Evolutionary conservation across 23 red algal genomes (phyloP).

Genomic region (Cyanidiococcus yangmingshanensis): DNA sequence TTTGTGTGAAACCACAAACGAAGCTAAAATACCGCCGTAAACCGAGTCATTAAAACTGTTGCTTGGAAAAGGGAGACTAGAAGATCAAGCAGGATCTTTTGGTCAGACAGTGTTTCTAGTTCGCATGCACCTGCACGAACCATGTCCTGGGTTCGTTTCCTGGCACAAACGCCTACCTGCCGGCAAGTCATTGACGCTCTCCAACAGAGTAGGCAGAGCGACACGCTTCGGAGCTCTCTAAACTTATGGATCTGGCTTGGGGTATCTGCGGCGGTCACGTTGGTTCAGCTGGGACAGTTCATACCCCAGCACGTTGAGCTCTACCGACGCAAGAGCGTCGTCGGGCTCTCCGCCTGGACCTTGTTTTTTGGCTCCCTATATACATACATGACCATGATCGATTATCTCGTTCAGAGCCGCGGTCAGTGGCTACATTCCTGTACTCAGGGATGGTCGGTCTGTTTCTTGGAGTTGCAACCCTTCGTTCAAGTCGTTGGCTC

Average conservation of each 20-base stretch:
- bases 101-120: too few relatives aligned
- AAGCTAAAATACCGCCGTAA: too few relatives aligned
- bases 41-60: too few relatives aligned
- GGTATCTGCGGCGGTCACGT: constrained; percentile 21
- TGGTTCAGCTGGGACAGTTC: constrained; percentile 68
- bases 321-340: constrained; percentile 27
- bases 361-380: constrained; percentile 69
- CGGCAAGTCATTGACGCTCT: neutral
- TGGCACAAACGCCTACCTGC: neutral
- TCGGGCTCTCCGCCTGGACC: constrained; percentile 53
- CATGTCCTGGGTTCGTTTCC: neutral
- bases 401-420: constrained; percentile 28
- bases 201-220: neutral
- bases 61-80: too few relatives aligned
- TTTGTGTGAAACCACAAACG: too few relatives aligned
- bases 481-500: constrained; percentile 48
- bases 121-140: too few relatives aligned
- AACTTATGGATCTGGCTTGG: neutral
- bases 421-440: constrained; percentile 17
- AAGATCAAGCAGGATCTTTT: too few relatives aligned
- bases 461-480: constrained; percentile 50
- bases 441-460: constrained; percentile 18
- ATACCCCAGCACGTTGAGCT: constrained; percentile 72
- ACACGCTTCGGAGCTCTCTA: neutral
- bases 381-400: constrained; percentile 53